A percentile compares a stretch with the other conserved stretches of the same genome.
Evolutionary conservation across 345 rosid genomes (phyloP).

Genomic region (Salix purpurea): DNA sequence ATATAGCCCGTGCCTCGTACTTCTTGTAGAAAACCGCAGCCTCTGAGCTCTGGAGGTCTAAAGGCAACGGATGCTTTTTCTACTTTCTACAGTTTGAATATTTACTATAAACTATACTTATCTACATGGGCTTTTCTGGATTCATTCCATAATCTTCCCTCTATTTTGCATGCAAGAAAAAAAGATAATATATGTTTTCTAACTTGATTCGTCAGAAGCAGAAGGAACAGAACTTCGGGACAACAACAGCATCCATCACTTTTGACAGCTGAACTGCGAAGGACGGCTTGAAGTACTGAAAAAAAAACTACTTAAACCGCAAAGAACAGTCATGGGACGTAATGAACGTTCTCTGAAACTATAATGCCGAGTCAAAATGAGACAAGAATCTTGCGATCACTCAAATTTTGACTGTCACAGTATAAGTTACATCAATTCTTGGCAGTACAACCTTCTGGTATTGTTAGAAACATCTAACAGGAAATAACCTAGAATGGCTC

Average conservation of each 20-base stretch:
- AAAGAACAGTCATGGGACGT: neutral
- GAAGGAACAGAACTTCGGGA: neutral
- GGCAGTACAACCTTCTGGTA: neutral
- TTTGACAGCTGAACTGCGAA: neutral
- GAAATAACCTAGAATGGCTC: neutral
- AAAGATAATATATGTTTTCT: no score
- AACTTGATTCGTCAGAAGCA: neutral
- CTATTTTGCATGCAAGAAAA: no score
- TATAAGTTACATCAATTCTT: neutral
- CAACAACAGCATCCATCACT: neutral
- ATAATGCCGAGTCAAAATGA: neutral
- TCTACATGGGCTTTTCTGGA: no score
- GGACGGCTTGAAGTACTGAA: neutral
- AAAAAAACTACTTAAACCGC: neutral
- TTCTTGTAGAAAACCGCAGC: no score
- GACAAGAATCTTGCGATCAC: neutral
- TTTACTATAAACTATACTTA: no score
- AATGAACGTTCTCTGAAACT: neutral
- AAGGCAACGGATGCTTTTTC: no score
- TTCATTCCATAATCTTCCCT: no score
- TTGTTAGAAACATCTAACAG: slow-evolving; percentile 1
- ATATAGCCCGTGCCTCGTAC: accelerated
- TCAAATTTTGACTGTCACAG: neutral
- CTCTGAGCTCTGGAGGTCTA: no score
- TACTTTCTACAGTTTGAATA: no score